Evolutionary conservation across 345 rosid species (phyloP).

Genomic region (Syzygium oleosum): DNA sequence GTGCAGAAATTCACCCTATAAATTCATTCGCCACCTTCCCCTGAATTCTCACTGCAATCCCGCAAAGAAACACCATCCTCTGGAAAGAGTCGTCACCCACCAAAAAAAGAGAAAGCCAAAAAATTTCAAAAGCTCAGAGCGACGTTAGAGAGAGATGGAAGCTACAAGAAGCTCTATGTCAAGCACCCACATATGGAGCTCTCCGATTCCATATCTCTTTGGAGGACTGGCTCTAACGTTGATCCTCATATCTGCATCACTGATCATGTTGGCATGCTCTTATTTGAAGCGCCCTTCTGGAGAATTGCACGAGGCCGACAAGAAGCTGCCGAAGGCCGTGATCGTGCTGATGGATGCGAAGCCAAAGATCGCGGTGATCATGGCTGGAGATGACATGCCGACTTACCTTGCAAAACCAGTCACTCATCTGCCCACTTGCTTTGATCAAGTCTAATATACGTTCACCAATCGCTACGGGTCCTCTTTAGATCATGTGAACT

Average conservation of each 20-base stretch:
- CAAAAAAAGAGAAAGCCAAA: neutral
- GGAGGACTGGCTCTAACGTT: conserved; percentile 15
- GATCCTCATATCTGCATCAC: conserved; percentile 6
- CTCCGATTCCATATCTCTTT: conserved; percentile 25
- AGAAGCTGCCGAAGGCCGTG: neutral
- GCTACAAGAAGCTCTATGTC: neutral
- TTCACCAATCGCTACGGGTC: neutral
- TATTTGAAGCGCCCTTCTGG: neutral
- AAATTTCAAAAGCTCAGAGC: neutral
- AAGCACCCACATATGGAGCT: conserved; percentile 7
- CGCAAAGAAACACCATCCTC: neutral
- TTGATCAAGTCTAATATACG: neutral
- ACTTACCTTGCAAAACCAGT: conserved; percentile 20
- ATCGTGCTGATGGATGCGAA: neutral
- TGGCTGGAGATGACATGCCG: conserved; percentile 36
- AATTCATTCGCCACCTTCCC: neutral
- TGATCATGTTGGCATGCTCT: conserved; percentile 18
- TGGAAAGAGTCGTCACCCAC: neutral
- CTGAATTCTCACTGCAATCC: neutral
- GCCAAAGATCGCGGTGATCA: conserved; percentile 21
- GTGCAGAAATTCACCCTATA: neutral
- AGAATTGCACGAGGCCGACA: neutral
- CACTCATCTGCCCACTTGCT: neutral
- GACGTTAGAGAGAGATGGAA: neutral
- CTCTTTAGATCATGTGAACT: neutral